phyloP scores from a whole-genome alignment of 2,329 filamentous ascomycete species.

The Calonectria montana region DNA sequence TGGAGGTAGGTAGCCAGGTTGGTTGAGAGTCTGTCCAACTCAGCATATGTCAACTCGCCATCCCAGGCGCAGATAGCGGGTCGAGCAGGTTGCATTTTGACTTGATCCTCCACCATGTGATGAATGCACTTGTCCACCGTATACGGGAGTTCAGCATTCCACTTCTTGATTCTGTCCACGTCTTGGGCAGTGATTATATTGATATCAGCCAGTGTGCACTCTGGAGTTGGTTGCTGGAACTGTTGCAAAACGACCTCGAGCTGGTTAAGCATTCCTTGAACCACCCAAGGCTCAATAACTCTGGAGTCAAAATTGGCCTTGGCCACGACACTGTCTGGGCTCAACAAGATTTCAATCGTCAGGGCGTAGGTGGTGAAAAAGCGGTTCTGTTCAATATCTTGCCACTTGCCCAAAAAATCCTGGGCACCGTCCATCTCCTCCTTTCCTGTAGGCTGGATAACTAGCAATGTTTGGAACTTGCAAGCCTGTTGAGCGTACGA shows the following conservation, averaged over 20 bases:
- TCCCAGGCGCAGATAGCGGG: neutral
- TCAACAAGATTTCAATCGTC: neutral
- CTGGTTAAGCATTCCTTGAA: neutral
- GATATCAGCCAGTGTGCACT: conserved; percentile 4
- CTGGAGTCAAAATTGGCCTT: conserved; percentile 14
- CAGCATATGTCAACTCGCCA: neutral
- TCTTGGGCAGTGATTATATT: conserved; percentile 28
- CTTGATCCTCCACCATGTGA: conserved; percentile 17
- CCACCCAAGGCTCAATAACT: neutral
- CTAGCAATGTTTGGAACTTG: conserved; percentile 22
- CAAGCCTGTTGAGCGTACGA: neutral
- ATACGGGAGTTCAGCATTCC: conserved; percentile 17
- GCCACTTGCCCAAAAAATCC: neutral
- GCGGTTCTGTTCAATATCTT: neutral
- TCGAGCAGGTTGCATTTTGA: neutral
- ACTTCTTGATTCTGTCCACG: conserved; percentile 28
- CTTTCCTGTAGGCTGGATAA: neutral
- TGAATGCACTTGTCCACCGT: conserved; percentile 32
- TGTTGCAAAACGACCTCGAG: conserved; percentile 16
- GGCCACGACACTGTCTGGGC: neutral
- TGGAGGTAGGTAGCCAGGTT: neutral
- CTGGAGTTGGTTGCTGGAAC: neutral
- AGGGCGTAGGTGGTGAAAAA: conserved; percentile 5
- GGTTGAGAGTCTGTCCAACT: neutral
- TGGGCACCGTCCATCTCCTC: neutral